Base-by-base conservation (phyloP, 2,329 filamentous ascomycete species). In the Fusarium succisae region DNA sequence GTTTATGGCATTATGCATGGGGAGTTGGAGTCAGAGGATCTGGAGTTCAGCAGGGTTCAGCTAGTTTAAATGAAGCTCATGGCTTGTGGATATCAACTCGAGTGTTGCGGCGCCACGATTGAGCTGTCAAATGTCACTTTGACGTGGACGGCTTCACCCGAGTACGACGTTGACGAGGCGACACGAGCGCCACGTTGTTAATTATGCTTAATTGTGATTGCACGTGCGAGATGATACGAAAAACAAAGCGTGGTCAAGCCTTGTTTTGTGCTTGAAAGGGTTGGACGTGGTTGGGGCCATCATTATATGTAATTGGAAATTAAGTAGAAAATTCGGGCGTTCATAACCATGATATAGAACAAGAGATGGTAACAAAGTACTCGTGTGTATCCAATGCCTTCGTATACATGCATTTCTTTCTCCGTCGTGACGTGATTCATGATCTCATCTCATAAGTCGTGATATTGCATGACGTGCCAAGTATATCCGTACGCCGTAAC, bases 361-460 rank as follows among this genome's bases (percentile, higher is more conserved):
- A 32, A 60, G 3, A 32, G 35, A 51, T 48, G 28, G 39, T 14
- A 66, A 24, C 32, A 43, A 30, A n/a, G 6, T 5, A 7, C 15
- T 28, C 38, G 43, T 9, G 18, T 43, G 3, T 32, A 44, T 30
- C 20, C 4, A 26, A 37, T 48, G 48, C n/a, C 51, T 18, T n/a
- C 35, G 6, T 32, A 14, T 35, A 26, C 24, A 12, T 44, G 18
- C 7, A 14, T 56, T 22, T 41, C 14, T 45, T 18, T 37, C n/a
- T 24, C 14, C 12, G 41, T 57, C 56, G 17, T 57, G 24, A 28
- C 51, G 30, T 72, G 37, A n/a, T 59, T 51, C 48, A 50, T 59
- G 30, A 53, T 53, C 12, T 37, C 48, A 12, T 53, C 48, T 69
- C 72, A 63, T 75, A 68, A 69, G 32, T 64, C 67, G 50, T 74